phyloP scores from a whole-genome alignment of 2,329 filamentous ascomycete genomes.

The Xylaria arbuscula region DNA sequence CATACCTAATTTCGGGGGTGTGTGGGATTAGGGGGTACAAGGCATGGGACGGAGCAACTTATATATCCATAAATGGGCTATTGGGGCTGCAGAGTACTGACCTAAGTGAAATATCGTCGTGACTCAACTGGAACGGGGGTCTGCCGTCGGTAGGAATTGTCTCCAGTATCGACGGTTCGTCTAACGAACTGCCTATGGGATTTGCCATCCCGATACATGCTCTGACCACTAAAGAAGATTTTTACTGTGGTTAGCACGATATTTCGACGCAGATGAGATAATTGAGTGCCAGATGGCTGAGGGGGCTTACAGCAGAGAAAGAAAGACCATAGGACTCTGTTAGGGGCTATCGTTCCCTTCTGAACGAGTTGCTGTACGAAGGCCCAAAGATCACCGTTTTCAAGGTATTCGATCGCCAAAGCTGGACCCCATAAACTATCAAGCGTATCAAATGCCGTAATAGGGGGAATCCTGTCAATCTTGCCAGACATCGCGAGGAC shows the following conservation, averaged over 20 bases:
- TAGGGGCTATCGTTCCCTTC: background rate
- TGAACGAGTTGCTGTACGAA: background rate
- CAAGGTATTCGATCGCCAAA: constrained; percentile 26
- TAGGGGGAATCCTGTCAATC: background rate
- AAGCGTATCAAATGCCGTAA: constrained; percentile 7
- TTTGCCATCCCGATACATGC: constrained; percentile 31
- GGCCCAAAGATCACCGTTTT: constrained; percentile 11
- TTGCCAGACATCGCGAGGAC: too few species aligned
- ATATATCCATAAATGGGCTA: background rate
- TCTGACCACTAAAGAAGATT: constrained; percentile 15
- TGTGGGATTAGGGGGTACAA: background rate
- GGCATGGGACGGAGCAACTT: background rate
- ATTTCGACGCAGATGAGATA: background rate
- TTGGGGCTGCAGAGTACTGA: background rate
- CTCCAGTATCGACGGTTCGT: constrained; percentile 1
- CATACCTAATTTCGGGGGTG: background rate
- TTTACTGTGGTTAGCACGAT: background rate
- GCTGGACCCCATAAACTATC: constrained; percentile 11
- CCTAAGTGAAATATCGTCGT: constrained; percentile 10
- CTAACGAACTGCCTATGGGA: constrained; percentile 5
- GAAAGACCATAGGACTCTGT: constrained; percentile 26
- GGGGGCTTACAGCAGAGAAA: constrained; percentile 27
- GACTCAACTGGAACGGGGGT: background rate
- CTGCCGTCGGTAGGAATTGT: constrained; percentile 12
- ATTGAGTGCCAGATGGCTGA: background rate